Percentiles rank a stretch among this genome's conserved stretches.
phyloP scores from a whole-genome alignment of 805 yeast species.

The Alloascoidea hylecoeti region DNA sequence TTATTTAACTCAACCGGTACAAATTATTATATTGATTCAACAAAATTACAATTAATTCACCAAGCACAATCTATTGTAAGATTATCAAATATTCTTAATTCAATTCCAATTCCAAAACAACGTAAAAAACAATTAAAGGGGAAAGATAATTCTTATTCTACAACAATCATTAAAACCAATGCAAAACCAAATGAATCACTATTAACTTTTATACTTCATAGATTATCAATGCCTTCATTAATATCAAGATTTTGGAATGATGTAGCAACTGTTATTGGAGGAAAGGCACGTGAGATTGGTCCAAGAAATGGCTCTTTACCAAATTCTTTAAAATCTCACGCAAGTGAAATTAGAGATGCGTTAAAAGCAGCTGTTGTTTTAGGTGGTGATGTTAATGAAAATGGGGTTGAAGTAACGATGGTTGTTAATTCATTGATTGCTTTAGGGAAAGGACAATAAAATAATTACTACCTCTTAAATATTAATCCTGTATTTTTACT shows the following conservation, averaged over 20 bases:
- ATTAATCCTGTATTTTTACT: too few species aligned
- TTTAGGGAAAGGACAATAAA: too few species aligned
- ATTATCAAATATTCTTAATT: constrained; percentile 3
- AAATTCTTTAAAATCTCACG: neutral
- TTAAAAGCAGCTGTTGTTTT: neutral
- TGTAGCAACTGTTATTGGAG: constrained; percentile 5
- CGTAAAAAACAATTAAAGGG: neutral
- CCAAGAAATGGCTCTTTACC: neutral
- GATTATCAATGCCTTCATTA: constrained; percentile 21
- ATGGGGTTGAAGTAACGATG: neutral
- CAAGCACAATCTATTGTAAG: constrained; percentile 8
- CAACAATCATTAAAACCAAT: neutral
- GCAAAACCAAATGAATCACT: neutral
- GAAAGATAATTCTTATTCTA: neutral
- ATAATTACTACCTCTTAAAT: too few species aligned
- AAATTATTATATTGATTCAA: neutral
- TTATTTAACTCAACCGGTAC: neutral
- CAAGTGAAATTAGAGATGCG: neutral
- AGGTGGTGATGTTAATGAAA: neutral
- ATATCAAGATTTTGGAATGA: neutral
- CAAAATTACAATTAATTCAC: neutral
- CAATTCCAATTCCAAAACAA: neutral
- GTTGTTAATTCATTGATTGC: neutral
- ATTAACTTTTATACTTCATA: constrained; percentile 16
- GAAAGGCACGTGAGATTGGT: constrained; percentile 5